These are phyloP conservation scores for Flueggea neowawraea DNA, from an alignment of 441 rosid species.

Conservation along the genomic window DNA sequence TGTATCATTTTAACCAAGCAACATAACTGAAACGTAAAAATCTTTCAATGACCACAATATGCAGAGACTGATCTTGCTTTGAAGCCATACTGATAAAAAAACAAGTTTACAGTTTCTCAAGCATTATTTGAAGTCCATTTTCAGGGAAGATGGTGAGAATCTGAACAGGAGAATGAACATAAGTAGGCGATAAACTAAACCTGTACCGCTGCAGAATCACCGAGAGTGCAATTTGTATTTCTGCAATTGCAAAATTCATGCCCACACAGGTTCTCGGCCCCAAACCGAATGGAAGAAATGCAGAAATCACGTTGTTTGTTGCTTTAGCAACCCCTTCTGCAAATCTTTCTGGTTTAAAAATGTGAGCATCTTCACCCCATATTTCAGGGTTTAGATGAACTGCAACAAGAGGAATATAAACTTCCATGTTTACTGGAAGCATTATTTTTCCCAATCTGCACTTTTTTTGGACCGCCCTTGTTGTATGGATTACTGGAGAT, in stretches of 20 bases:
- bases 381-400: conserved; percentile 28
- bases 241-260: conserved; percentile 25
- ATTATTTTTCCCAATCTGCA: conserved; percentile 20
- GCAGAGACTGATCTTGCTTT: too few relatives aligned
- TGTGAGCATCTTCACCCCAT: conserved; percentile 41
- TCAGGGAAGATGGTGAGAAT: conserved; percentile 19
- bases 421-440: conserved; percentile 20
- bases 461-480: conserved; percentile 10
- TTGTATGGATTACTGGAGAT: conserved; percentile 13
- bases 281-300: conserved; percentile 39
- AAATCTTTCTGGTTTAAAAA: conserved; percentile 46
- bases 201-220: conserved; percentile 41
- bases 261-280: conserved; percentile 42
- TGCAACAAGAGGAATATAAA: conserved; percentile 15
- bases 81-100: too few relatives aligned
- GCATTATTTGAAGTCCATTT: conserved; percentile 35
- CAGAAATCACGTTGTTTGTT: conserved; percentile 22
- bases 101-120: not conserved
- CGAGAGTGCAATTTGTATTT: conserved; percentile 31
- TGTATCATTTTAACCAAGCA: too few relatives aligned
- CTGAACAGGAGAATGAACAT: conserved; percentile 29
- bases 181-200: conserved; percentile 31
- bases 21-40: too few relatives aligned
- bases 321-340: conserved; percentile 43
- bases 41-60: too few relatives aligned